These are phyloP conservation scores for Alternaria arbusti DNA, from an alignment of 2,329 filamentous ascomycete genomes.

Conservation along the genomic window DNA sequence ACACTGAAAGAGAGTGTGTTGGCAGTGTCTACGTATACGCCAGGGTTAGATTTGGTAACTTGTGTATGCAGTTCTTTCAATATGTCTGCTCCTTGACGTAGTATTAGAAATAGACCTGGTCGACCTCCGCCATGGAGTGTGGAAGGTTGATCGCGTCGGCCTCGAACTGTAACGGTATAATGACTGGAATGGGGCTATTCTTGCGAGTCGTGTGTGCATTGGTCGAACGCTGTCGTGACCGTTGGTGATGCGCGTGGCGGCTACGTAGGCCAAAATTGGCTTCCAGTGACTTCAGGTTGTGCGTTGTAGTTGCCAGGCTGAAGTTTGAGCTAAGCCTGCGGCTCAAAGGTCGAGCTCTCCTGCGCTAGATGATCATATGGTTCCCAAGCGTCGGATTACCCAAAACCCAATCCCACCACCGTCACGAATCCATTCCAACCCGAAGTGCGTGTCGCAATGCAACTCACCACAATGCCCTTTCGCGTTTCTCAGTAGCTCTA, in stretches of 20 bases:
- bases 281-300: not conserved
- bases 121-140: not conserved
- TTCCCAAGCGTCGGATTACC: not conserved
- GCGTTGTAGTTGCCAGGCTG: not conserved
- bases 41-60: not conserved
- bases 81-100: not conserved
- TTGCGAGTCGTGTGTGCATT: not conserved
- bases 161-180: not conserved
- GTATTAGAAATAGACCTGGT: not conserved
- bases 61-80: not conserved
- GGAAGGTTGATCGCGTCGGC: not conserved
- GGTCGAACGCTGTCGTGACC: not conserved
- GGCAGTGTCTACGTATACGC: too few species aligned
- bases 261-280: not conserved
- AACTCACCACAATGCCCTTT: not conserved
- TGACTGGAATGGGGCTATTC: not conserved
- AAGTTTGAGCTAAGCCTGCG: not conserved
- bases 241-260: not conserved
- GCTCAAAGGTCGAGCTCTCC: not conserved
- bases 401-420: not conserved
- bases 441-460: not conserved
- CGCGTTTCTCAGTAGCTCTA: not conserved
- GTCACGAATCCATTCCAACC: not conserved
- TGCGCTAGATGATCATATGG: not conserved
- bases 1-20: not conserved